phyloP scores from a whole-genome alignment of 106 monocot genomes.

The Amphibolis antarctica region DNA sequence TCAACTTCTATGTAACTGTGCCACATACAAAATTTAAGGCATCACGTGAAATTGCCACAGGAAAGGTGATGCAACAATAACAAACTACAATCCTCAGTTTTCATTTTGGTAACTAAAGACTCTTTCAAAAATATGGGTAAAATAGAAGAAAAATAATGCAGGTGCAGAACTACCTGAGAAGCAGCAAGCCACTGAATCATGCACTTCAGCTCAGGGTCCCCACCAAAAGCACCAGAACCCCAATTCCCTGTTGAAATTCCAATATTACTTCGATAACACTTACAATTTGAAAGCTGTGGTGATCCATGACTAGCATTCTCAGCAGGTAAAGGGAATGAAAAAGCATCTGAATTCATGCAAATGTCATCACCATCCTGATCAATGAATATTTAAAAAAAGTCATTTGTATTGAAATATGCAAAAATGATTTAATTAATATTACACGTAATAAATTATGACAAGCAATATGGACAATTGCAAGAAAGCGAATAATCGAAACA shows the following conservation, averaged over 20 bases:
- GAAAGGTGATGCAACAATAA: not conserved
- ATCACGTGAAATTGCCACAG: no score
- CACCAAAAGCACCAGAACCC: conserved; percentile 97
- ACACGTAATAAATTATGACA: no score
- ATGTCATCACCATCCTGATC: conserved; percentile 14
- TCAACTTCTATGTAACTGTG: no score
- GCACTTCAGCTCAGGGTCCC: conserved; percentile 77
- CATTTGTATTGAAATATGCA: no score
- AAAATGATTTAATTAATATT: no score
- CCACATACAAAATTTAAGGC: no score
- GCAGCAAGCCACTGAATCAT: conserved; percentile 97
- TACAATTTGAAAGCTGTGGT: not conserved
- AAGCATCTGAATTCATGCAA: not conserved
- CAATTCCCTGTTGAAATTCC: conserved; percentile 94
- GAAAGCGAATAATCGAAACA: no score
- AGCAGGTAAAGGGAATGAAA: not conserved
- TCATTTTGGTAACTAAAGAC: no score
- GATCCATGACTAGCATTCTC: conserved; percentile 1
- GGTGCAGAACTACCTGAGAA: conserved; percentile 55
- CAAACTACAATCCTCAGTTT: no score
- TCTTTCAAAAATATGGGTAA: no score
- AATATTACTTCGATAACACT: conserved; percentile 7
- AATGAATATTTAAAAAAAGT: not conserved
- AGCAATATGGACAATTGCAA: no score
- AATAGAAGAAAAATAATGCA: not conserved